These are phyloP conservation scores for Ogataea populi-albae DNA, from an alignment of 805 yeast species.

Conservation along the genomic window DNA sequence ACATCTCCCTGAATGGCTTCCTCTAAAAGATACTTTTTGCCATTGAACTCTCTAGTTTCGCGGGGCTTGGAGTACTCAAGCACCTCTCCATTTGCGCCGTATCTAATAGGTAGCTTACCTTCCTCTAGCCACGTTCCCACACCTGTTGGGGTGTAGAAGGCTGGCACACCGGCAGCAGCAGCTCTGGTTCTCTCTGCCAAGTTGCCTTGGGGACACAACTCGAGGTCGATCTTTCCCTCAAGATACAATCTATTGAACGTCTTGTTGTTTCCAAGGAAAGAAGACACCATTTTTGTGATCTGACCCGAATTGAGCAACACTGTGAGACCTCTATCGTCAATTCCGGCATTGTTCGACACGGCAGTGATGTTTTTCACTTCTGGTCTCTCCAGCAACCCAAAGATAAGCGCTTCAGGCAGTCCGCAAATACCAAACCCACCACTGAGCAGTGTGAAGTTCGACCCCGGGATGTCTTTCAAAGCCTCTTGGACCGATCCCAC, in stretches of 20 bases:
- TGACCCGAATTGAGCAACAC: constrained; percentile 41
- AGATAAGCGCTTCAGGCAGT: constrained; percentile 43
- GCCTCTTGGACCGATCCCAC: constrained; percentile 31
- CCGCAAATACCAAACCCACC: constrained; percentile 53
- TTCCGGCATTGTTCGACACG: constrained; percentile 49
- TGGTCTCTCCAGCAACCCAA: constrained; percentile 34
- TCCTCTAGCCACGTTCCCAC: constrained; percentile 50
- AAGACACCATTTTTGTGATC: constrained; percentile 42
- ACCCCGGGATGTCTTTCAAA: constrained; percentile 25
- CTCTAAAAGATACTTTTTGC: constrained; percentile 42
- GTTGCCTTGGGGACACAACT: constrained; percentile 52
- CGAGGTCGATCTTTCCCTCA: constrained; percentile 43
- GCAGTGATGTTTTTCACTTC: constrained; percentile 39
- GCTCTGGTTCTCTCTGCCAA: constrained; percentile 48
- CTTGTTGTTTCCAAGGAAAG: constrained; percentile 46
- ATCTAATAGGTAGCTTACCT: constrained; percentile 45
- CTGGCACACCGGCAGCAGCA: constrained; percentile 48
- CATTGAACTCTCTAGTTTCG: constrained; percentile 43
- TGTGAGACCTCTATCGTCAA: constrained; percentile 43
- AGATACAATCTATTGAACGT: constrained; percentile 40
- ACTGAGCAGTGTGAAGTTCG: constrained; percentile 37
- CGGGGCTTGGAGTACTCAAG: constrained; percentile 36
- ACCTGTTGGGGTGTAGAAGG: constrained; percentile 48
- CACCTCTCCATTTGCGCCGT: constrained; percentile 37
- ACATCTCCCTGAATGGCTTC: constrained; percentile 45